These are phyloP conservation scores for Neckera pumila DNA, from an alignment of 225 moss, liverwort and hornwort genomes.

Conservation along the genomic window DNA sequence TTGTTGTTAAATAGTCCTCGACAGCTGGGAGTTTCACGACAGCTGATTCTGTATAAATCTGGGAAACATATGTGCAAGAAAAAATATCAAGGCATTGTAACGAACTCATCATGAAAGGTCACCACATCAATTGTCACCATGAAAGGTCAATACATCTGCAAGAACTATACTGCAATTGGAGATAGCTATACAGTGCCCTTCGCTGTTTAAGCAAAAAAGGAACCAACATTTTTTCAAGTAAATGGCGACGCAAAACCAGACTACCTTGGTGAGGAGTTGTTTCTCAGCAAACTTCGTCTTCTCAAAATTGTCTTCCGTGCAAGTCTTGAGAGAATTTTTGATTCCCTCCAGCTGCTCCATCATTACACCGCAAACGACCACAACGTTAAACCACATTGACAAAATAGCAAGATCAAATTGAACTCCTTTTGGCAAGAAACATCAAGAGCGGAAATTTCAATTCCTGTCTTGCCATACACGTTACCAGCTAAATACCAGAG, in stretches of 20 bases:
- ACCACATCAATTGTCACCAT: background rate
- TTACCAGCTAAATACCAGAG: conserved; percentile 3
- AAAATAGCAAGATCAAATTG: background rate
- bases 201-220: background rate
- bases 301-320: conserved; percentile 38
- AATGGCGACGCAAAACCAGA: background rate
- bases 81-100: background rate
- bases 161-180: background rate
- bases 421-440: background rate
- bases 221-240: background rate
- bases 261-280: conserved; percentile 81
- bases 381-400: background rate
- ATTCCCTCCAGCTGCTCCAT: conserved; percentile 56
- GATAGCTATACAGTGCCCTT: background rate
- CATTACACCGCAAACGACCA: background rate
- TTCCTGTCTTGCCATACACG: background rate
- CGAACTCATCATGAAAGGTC: background rate
- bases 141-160: background rate
- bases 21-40: conserved; percentile 56
- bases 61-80: background rate
- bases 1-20: conserved; percentile 50
- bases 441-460: background rate
- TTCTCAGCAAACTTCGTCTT: conserved; percentile 67
- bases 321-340: conserved; percentile 42
- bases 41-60: conserved; percentile 64